phyloP scores from a whole-genome alignment of 2,329 filamentous ascomycete species.

The Dactylellina sp. region DNA sequence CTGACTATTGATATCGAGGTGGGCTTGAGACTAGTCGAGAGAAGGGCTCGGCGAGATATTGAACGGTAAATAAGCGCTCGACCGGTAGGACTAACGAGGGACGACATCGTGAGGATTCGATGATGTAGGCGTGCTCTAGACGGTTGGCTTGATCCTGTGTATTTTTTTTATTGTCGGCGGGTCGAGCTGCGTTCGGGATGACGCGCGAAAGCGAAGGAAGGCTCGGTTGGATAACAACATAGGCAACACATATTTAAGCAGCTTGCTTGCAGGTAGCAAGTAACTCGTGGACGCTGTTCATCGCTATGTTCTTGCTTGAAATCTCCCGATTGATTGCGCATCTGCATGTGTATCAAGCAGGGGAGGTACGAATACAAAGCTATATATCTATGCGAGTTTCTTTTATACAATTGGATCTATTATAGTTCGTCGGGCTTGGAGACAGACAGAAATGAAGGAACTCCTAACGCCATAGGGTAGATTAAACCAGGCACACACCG shows the following conservation, averaged over 20 bases:
- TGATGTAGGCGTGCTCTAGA: constrained; percentile 3
- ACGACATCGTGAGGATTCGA: constrained; percentile 22
- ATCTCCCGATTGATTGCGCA: too few species aligned
- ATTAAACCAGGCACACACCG: neutral
- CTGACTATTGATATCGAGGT: constrained; percentile 44
- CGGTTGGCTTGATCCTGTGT: neutral
- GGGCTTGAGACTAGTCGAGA: constrained; percentile 14
- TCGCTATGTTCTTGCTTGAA: too few species aligned
- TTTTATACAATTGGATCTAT: neutral
- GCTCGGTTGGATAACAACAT: constrained; percentile 20
- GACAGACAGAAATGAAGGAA: neutral
- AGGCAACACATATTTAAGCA: constrained; percentile 24
- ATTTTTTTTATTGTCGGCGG: too few species aligned
- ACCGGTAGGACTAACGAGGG: constrained; percentile 21
- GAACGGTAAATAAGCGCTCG: constrained; percentile 29
- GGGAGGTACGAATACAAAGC: neutral
- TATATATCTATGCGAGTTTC: neutral
- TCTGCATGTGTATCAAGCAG: too few species aligned
- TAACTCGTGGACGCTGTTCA: too few species aligned
- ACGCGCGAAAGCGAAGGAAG: constrained; percentile 22
- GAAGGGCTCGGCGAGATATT: constrained; percentile 7
- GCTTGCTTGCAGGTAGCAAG: too few species aligned
- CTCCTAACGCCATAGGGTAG: constrained; percentile 22
- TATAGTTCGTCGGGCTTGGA: neutral
- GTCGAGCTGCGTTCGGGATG: too few species aligned